Percentiles rank a stretch among this genome's conserved stretches.
Conservation (phyloP, 2,329 filamentous ascomycete genomes). For the Colletotrichum sp. region DNA sequence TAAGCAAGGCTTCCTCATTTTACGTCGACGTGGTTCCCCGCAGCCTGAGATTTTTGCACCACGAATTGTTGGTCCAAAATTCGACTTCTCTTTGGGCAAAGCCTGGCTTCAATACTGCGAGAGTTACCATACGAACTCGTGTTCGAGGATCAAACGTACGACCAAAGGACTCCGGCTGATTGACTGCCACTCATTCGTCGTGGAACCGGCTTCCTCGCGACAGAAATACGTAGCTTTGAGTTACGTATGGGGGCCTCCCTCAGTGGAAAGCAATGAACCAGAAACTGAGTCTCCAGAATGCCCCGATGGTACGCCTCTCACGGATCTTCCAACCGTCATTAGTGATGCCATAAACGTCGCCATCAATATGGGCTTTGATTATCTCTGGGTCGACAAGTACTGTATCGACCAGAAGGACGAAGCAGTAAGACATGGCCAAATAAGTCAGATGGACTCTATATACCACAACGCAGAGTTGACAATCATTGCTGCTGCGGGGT, state of each 20-base stretch:
- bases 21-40: neutral
- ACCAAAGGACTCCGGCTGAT: neutral
- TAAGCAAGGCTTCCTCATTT: neutral
- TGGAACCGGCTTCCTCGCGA: neutral
- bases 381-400: slow-evolving; percentile 43
- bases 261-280: too few relatives aligned
- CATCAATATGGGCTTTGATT: slow-evolving; percentile 33
- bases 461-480: slow-evolving; percentile 38
- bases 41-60: neutral
- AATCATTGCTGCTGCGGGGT: slow-evolving; percentile 41
- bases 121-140: fast-evolving
- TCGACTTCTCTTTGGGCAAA: neutral
- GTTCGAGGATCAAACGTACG: neutral
- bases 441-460: slow-evolving; percentile 41
- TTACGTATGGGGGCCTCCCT: slow-evolving; percentile 21
- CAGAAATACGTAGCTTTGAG: slow-evolving; percentile 34
- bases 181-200: neutral
- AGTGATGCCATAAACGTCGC: slow-evolving; percentile 31
- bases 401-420: slow-evolving; percentile 35
- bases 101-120: neutral
- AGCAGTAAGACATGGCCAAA: slow-evolving; percentile 27
- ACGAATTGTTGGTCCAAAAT: neutral
- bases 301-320: too few relatives aligned
- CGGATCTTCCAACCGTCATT: neutral
- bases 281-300: fast-evolving